Evolutionary conservation across 768 basidiomycete species (phyloP).

Genomic region (Suillus plorans): DNA sequence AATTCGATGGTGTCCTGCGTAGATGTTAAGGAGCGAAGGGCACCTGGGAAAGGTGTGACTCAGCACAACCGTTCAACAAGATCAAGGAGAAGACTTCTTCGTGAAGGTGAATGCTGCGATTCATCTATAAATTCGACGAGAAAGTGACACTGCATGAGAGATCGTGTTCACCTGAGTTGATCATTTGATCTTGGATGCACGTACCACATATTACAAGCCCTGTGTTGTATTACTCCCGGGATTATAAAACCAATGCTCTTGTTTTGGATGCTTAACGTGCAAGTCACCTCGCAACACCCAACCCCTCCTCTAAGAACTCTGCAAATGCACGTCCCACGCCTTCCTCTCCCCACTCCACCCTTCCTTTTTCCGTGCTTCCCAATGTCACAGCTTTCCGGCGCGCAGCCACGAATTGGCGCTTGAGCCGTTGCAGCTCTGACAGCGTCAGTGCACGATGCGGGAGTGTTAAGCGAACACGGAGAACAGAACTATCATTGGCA

Average conservation of each 20-base stretch:
- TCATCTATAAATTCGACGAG: background rate
- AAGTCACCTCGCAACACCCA: background rate
- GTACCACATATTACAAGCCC: background rate
- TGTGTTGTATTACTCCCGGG: background rate
- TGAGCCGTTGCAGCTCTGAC: constrained; percentile 84
- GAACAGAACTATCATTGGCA: constrained; percentile 7
- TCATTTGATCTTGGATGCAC: background rate
- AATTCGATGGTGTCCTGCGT: background rate
- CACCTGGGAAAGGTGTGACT: too few relatives aligned
- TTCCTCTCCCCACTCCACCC: constrained; percentile 74
- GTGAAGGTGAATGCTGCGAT: background rate
- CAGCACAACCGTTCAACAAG: too few relatives aligned
- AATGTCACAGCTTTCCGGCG: constrained; percentile 89
- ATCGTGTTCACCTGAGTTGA: background rate
- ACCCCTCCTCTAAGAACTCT: constrained; percentile 61
- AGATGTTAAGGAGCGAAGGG: too few relatives aligned
- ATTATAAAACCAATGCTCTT: background rate
- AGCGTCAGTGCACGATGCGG: constrained; percentile 75
- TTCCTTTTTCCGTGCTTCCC: constrained; percentile 75
- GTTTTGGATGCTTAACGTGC: background rate
- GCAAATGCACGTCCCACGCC: constrained; percentile 71
- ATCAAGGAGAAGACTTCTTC: too few relatives aligned
- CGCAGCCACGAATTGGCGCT: constrained; percentile 86
- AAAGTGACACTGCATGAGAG: background rate
- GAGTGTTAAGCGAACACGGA: constrained; percentile 54